These are phyloP conservation scores for Penicillium arizonense DNA, from an alignment of 495 filamentous ascomycete genomes.

Conservation along the genomic window DNA sequence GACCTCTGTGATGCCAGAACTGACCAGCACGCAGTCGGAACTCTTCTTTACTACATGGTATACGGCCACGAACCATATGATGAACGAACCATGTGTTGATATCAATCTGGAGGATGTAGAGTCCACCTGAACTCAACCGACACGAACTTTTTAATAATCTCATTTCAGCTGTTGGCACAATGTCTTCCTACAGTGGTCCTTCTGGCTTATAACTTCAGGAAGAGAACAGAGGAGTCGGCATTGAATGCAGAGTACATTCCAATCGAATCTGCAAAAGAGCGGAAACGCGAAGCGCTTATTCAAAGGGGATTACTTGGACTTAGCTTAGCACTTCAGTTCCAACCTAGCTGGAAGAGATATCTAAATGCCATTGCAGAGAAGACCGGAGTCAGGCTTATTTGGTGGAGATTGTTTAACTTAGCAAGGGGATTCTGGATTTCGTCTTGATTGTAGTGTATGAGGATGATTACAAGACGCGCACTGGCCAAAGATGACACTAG, in stretches of 20 bases:
- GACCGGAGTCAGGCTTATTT: conserved; percentile 9
- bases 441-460: not conserved
- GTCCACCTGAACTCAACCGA: conserved; percentile 19
- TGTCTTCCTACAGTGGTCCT: conserved; percentile 27
- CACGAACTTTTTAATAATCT: conserved; percentile 21
- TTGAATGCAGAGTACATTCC: conserved; percentile 13
- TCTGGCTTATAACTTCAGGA: conserved; percentile 20
- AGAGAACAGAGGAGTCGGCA: conserved; percentile 18
- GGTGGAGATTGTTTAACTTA: conserved; percentile 12
- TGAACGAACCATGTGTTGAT: conserved; percentile 30
- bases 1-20: conserved; percentile 25
- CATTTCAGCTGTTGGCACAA: conserved; percentile 25
- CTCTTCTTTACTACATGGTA: conserved; percentile 29
- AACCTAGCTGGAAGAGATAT: conserved; percentile 22
- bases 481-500: not conserved
- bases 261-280: conserved; percentile 22
- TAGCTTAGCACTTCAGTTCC: conserved; percentile 21
- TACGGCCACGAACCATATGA: conserved; percentile 33
- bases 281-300: conserved; percentile 16
- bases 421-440: conserved; percentile 15
- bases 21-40: conserved; percentile 29
- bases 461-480: no score
- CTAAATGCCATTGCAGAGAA: conserved; percentile 17
- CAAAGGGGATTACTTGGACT: conserved; percentile 17
- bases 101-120: conserved; percentile 22